Evolutionary conservation across 345 rosid genomes (phyloP), one percentile per base, ranked within the genome.

Genomic region (Raphanus raphanistrum): DNA sequence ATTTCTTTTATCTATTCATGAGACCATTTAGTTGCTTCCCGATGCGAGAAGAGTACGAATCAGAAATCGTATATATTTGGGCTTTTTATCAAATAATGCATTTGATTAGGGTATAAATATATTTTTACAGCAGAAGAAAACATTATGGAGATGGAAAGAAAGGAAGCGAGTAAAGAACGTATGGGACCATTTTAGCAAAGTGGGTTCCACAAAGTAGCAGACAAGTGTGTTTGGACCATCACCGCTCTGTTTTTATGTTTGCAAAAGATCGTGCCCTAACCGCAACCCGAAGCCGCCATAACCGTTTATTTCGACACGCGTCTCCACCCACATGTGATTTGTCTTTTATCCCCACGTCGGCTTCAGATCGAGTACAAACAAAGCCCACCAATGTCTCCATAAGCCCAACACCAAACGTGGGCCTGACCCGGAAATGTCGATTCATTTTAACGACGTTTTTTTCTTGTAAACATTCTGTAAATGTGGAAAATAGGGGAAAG

Each of bases 201-300:
- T 43, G 25, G 77, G 73, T 54, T 48, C 63, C 52, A 79, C n/a
- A 68, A 36, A 64, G 43, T 10, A 79, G 79, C 41, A 79, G 82
- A 79, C 82, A 79, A 79, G 67, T 74, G 67, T 79, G 79, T 68
- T 79, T 74, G 82, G 82, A 79, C 82, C 79, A 69, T 57, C 72
- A 79, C 82, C 75, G 75, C 67, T 79, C 43, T 79, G 79, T 63
- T 74, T 68, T 66, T 28, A 48, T 66, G 73, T 66, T 73, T 63
- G 38, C 38, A 5, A 75, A 76, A 68, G 71, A 55, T 69, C 75
- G 79, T 74, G 75, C 82, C 82, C 82, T 79, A 79, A 67, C 82
- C 78, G 82, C 78, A 79, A 68, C 82, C 68, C 82, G 33, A 69
- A 74, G 82, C 79, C 82, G 74, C 45, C 75, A 32, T 61, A 61